A percentile compares a stretch with the other conserved stretches of the same genome.
Conservation (phyloP, 75 land plant species). For the Gnetum montanum region DNA sequence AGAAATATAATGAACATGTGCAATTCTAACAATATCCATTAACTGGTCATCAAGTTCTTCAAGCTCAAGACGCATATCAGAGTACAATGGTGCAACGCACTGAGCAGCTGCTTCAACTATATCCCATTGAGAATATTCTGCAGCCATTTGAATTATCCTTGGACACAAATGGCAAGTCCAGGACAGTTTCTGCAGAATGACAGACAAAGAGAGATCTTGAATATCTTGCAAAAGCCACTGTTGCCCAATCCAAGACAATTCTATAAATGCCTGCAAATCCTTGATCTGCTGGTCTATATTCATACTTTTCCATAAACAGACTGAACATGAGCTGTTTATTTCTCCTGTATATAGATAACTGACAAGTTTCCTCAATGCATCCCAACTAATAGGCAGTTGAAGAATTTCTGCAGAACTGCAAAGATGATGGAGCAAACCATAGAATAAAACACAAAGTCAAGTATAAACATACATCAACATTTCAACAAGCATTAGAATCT, state of each 20-base stretch:
- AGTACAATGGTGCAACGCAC: conserved; percentile 39
- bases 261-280: conserved; percentile 40
- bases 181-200: conserved; percentile 26
- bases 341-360: conserved; percentile 46
- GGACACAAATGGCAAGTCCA: conserved; percentile 23
- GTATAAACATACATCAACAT: not conserved
- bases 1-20: conserved; percentile 41
- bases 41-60: conserved; percentile 48
- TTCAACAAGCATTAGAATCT: not conserved
- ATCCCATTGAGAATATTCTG: conserved; percentile 33
- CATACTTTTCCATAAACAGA: conserved; percentile 52
- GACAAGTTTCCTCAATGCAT: conserved; percentile 37
- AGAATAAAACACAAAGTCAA: not conserved
- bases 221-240: conserved; percentile 56
- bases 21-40: conserved; percentile 40
- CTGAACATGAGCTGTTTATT: conserved; percentile 31
- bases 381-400: conserved; percentile 37
- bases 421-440: not conserved
- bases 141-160: conserved; percentile 33
- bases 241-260: conserved; percentile 59
- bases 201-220: conserved; percentile 15
- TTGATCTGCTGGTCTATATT: conserved; percentile 19
- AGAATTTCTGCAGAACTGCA: conserved; percentile 47
- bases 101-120: conserved; percentile 50
- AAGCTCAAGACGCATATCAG: conserved; percentile 41